Evolutionary conservation across 2,329 filamentous ascomycete species (phyloP).

Genomic region (Monilinia laxa): DNA sequence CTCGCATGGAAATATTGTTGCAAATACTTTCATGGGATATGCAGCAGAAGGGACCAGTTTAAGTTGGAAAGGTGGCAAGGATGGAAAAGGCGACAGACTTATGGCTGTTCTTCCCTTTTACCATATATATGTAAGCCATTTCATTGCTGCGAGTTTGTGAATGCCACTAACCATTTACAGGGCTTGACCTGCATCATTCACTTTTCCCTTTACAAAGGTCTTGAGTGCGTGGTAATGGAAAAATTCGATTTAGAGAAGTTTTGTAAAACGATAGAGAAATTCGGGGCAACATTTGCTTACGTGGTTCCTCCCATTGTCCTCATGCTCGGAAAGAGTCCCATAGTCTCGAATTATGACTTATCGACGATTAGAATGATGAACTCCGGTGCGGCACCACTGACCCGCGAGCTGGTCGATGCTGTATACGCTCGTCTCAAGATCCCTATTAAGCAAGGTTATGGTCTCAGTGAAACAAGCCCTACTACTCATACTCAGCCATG

Average conservation of each 20-base stretch:
- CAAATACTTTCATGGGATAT: slow-evolving; percentile 63
- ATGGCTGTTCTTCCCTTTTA: slow-evolving; percentile 85
- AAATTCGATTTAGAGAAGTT: slow-evolving; percentile 81
- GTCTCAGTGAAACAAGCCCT: slow-evolving; percentile 82
- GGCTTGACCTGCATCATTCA: slow-evolving; percentile 74
- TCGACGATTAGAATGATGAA: slow-evolving; percentile 79
- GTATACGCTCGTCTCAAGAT: slow-evolving; percentile 73
- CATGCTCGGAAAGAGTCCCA: slow-evolving; percentile 73
- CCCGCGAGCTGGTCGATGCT: slow-evolving; percentile 72
- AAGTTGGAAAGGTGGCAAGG: slow-evolving; percentile 55
- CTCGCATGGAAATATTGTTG: slow-evolving; percentile 76
- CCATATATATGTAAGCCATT: slow-evolving; percentile 74
- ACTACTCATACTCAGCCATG: slow-evolving; percentile 72
- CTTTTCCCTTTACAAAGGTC: slow-evolving; percentile 62
- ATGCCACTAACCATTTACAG: slow-evolving; percentile 27
- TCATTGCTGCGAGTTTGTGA: background rate
- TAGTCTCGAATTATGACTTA: slow-evolving; percentile 78
- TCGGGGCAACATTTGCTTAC: slow-evolving; percentile 73
- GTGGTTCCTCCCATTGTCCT: slow-evolving; percentile 84
- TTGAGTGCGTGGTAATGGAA: slow-evolving; percentile 68
- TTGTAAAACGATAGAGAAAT: slow-evolving; percentile 72
- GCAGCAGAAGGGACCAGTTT: slow-evolving; percentile 56
- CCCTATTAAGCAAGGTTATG: slow-evolving; percentile 89
- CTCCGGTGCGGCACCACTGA: slow-evolving; percentile 82
- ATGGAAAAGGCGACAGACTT: slow-evolving; percentile 67